These are phyloP conservation scores for Vaccinium darrowii DNA, from an alignment of 148 eudicot species.

Conservation along the genomic window DNA sequence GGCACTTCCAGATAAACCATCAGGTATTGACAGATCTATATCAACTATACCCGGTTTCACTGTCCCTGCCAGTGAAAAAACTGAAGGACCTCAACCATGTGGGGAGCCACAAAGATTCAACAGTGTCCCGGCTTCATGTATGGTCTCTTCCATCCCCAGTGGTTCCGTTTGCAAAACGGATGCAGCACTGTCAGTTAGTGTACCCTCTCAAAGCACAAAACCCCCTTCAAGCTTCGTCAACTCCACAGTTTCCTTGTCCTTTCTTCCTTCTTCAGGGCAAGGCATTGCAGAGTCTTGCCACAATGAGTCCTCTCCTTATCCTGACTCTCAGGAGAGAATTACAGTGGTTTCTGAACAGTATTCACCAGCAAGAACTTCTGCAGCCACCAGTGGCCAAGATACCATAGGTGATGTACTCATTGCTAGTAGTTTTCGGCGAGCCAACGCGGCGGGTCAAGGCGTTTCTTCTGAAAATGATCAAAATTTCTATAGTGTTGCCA, in stretches of 20 bases:
- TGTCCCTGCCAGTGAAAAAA: slow-evolving; percentile 43
- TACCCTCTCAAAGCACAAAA: slow-evolving; percentile 26
- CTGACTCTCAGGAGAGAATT: slow-evolving; percentile 25
- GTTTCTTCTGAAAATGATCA: slow-evolving; percentile 20
- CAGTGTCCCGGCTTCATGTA: slow-evolving; percentile 32
- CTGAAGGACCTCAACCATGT: slow-evolving; percentile 32
- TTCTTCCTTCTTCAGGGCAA: slow-evolving; percentile 23
- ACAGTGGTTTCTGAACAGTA: slow-evolving; percentile 19
- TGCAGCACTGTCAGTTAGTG: slow-evolving; percentile 27
- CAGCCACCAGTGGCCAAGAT: slow-evolving; percentile 19
- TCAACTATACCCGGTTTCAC: slow-evolving; percentile 65
- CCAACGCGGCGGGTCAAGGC: slow-evolving; percentile 15
- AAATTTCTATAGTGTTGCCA: slow-evolving; percentile 23
- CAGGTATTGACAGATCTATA: slow-evolving; percentile 64
- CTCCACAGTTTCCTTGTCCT: slow-evolving; percentile 14
- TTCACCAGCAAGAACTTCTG: slow-evolving; percentile 30
- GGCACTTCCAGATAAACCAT: slow-evolving; percentile 74
- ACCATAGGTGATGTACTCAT: slow-evolving; percentile 16
- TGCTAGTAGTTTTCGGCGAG: slow-evolving; percentile 24
- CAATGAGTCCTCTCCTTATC: slow-evolving; percentile 26
- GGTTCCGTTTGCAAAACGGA: slow-evolving; percentile 28
- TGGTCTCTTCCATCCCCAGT: slow-evolving; percentile 24
- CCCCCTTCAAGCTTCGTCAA: slow-evolving; percentile 15
- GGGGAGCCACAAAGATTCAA: slow-evolving; percentile 37
- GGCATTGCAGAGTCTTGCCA: slow-evolving; percentile 22